Base-by-base conservation (phyloP, 371 early-diverging fungal species). In the Apophysomyces ossiformis region DNA sequence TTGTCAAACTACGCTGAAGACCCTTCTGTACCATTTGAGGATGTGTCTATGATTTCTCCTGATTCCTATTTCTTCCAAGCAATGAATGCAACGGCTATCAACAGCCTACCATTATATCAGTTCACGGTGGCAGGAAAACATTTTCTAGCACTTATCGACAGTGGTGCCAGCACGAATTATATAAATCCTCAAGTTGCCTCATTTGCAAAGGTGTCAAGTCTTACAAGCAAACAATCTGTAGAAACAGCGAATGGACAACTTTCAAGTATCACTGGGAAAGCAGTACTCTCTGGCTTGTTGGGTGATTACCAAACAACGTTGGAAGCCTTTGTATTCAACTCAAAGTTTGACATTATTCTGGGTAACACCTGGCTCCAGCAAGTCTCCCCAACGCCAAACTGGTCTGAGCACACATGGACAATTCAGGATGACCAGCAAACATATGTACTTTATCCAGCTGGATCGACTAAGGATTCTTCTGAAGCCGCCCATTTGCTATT, bases 291-390 rank as follows among this genome's bases (percentile, higher is more conserved):
- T 13, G 1, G 8, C 8, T 5, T n/a, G 8, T 0, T 45, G 0
- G 13, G 1, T 7, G 13, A 9, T 9, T 45, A 45, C 1, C 45
- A 5, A 1, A 7, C 16, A 5, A 45, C 13, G 16, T 45, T 45
- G 0, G 13, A 45, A n/a, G 45, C 45, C 0, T 45, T 45, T 13
- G 16, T 45, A 1, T 45, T 45, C 13, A 16, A 45, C 5, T 45
- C 7, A 7, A 45, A 45, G 8, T 45, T 45, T 7, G 2, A 45
- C 8, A 1, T 45, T 4, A 45, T 45, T 1, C 1, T 45, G 45
- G 45, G 13, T 13, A 45, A 50, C n/a, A 46, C 50, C n/a, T 65
- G 50, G 60, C 32, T 65, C 36, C 41, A 60, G n/a, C 26, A 47
- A 4, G 45, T 13, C 3, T 2, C 13, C 8, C 45, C 45, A 7